These are phyloP conservation scores for Coniochaeta hoffmannii DNA, from an alignment of 2,329 filamentous ascomycete genomes.

Conservation along the genomic window DNA sequence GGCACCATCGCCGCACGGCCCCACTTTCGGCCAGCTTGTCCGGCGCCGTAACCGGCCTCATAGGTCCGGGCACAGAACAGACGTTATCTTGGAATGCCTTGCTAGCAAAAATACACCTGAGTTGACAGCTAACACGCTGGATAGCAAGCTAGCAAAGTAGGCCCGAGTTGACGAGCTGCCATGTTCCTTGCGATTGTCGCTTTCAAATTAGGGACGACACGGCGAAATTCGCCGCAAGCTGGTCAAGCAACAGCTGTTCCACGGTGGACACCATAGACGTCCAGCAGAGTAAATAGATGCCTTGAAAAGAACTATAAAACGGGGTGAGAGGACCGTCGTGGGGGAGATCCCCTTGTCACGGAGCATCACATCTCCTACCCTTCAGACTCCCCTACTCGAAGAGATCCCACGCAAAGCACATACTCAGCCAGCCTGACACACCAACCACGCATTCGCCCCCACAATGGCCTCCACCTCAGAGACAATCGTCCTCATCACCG, in stretches of 20 bases:
- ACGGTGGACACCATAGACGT: too few relatives aligned
- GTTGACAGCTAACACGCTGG: background rate
- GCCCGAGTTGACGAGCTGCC: too few relatives aligned
- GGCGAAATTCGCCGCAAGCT: too few relatives aligned
- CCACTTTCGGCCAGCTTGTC: background rate
- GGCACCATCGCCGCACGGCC: background rate
- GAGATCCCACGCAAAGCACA: background rate
- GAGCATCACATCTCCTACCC: too few relatives aligned
- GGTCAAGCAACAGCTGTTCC: too few relatives aligned
- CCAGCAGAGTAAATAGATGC: too few relatives aligned
- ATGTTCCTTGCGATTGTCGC: too few relatives aligned
- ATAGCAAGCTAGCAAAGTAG: too few relatives aligned
- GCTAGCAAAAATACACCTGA: background rate
- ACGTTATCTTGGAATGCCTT: background rate
- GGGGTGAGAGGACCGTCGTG: too few relatives aligned
- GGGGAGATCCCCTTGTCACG: too few relatives aligned
- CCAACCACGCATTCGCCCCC: background rate
- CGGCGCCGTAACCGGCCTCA: background rate
- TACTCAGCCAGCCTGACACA: background rate
- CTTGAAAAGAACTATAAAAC: too few relatives aligned
- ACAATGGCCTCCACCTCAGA: background rate
- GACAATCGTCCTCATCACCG: slow-evolving; percentile 3
- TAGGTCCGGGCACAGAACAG: background rate
- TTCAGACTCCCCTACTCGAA: background rate
- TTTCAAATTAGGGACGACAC: too few relatives aligned